Conservation (phyloP, 2,329 filamentous ascomycete species). For the Verticillium longisporum region DNA sequence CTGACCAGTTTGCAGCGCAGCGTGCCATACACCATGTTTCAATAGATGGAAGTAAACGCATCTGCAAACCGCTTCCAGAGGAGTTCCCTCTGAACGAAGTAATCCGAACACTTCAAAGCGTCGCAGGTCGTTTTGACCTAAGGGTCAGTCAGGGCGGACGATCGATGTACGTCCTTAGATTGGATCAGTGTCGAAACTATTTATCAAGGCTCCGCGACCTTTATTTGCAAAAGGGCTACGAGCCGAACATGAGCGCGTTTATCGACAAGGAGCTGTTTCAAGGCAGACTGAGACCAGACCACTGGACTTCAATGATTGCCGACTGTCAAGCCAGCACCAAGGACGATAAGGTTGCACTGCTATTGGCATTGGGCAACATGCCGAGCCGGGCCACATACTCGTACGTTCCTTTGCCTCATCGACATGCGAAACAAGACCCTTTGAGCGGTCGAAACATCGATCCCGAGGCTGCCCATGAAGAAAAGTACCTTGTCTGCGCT, state of each 20-base stretch:
- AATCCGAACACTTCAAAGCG: conserved; percentile 25
- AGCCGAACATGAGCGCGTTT: conserved; percentile 32
- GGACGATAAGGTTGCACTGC: conserved; percentile 30
- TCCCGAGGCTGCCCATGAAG: conserved; percentile 22
- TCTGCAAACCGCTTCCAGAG: conserved; percentile 30
- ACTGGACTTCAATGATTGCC: conserved; percentile 30
- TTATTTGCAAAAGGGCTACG: conserved; percentile 21
- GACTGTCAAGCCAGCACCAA: conserved; percentile 27
- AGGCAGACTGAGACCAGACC: conserved; percentile 2
- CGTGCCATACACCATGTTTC: conserved; percentile 33
- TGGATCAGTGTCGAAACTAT: conserved; percentile 31
- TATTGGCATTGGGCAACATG: conserved; percentile 37
- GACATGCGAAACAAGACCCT: background rate
- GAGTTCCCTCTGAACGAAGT: conserved; percentile 29
- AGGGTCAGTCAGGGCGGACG: conserved; percentile 32
- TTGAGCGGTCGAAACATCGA: conserved; percentile 26
- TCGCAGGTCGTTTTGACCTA: conserved; percentile 33
- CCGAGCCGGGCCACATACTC: conserved; percentile 35
- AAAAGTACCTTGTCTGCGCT: conserved; percentile 31
- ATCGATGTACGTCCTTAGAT: conserved; percentile 31
- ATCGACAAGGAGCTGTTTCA: conserved; percentile 31
- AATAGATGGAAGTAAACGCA: conserved; percentile 21
- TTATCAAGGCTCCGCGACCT: conserved; percentile 27
- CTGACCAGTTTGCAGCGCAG: conserved; percentile 22
- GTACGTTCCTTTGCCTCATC: conserved; percentile 19